Evolutionary conservation across 257 asterid genomes (phyloP).

Genomic region (Solanum dulcamara): DNA sequence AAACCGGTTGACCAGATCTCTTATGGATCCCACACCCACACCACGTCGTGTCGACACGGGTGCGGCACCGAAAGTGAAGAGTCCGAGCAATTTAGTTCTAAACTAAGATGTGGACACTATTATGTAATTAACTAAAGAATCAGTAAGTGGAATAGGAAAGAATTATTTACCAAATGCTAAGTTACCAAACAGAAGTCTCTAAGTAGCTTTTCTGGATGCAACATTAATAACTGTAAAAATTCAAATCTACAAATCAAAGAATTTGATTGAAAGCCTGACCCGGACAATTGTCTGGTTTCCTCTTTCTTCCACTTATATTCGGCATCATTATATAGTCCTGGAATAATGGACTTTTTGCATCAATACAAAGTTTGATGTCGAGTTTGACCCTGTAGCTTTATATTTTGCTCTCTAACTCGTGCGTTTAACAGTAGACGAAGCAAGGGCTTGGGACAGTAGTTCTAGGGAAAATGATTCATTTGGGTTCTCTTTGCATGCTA

Average conservation of each 20-base stretch:
- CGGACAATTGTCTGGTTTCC: not conserved
- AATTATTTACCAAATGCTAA: not conserved
- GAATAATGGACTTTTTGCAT: not conserved
- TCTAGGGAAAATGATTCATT: not conserved
- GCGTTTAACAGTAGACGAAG: not conserved
- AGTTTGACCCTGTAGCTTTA: not conserved
- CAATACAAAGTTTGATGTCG: not conserved
- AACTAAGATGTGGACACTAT: not conserved
- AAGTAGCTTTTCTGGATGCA: not conserved
- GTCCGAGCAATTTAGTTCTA: too few species aligned
- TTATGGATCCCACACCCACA: too few species aligned
- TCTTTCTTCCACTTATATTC: not conserved
- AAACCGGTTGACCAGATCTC: too few species aligned
- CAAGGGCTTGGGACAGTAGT: not conserved
- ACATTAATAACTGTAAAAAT: not conserved
- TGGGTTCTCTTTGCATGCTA: not conserved
- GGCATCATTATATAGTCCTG: not conserved
- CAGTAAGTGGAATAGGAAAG: not conserved
- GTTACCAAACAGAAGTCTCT: not conserved
- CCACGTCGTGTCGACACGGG: too few species aligned
- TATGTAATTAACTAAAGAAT: not conserved
- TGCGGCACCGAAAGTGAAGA: too few species aligned
- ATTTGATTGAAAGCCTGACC: not conserved
- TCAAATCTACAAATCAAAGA: not conserved
- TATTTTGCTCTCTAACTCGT: not conserved